Evolutionary conservation across 2,329 filamentous ascomycete genomes (phyloP).

Genomic region (Talaromyces sp.): DNA sequence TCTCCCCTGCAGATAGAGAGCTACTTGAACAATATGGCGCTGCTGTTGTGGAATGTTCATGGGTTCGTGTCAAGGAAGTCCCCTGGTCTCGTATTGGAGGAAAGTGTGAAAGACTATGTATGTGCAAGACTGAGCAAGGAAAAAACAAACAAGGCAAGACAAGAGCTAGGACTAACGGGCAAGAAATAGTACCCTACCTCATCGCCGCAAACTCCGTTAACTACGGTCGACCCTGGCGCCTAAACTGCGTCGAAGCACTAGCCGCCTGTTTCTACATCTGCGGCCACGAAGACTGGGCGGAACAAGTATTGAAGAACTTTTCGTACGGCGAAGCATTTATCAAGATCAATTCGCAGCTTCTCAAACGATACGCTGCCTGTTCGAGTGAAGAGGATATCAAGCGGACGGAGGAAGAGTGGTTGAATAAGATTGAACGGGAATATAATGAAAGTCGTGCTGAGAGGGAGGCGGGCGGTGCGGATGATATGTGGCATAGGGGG

Average conservation of each 20-base stretch:
- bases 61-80: conserved; percentile 87
- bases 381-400: conserved; percentile 77
- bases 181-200: conserved; percentile 69
- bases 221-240: conserved; percentile 88
- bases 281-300: conserved; percentile 84
- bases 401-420: conserved; percentile 77
- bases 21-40: conserved; percentile 84
- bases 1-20: conserved; percentile 77
- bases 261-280: conserved; percentile 92
- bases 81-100: conserved; percentile 89
- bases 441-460: conserved; percentile 73
- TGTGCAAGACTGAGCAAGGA: too few species aligned
- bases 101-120: conserved; percentile 75
- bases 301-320: conserved; percentile 75
- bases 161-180: background rate
- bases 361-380: conserved; percentile 82
- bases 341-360: conserved; percentile 76
- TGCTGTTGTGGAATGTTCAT: conserved; percentile 94
- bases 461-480: conserved; percentile 49
- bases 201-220: conserved; percentile 96
- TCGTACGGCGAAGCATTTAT: conserved; percentile 84
- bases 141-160: background rate
- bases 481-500: conserved; percentile 84
- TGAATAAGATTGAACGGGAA: conserved; percentile 82
- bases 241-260: conserved; percentile 94